These are phyloP conservation scores for Fusarium praegraminearum DNA, from an alignment of 2,329 filamentous ascomycete species.

Conservation along the genomic window DNA sequence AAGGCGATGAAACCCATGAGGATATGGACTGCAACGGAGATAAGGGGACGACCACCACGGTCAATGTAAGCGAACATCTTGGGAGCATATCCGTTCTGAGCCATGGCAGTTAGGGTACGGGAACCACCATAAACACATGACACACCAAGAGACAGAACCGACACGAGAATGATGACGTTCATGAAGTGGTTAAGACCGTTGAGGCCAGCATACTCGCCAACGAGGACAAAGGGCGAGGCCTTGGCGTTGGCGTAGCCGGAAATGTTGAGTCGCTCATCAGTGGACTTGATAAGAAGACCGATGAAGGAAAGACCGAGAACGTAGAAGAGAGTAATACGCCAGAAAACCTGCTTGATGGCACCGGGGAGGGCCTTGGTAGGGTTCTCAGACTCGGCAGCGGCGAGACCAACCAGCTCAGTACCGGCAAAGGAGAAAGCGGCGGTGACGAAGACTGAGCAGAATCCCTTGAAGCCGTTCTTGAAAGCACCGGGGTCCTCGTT, in stretches of 20 bases:
- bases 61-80: constrained; percentile 67
- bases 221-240: constrained; percentile 65
- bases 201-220: constrained; percentile 63
- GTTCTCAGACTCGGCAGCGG: constrained; percentile 75
- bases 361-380: constrained; percentile 78
- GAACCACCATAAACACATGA: constrained; percentile 67
- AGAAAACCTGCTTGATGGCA: constrained; percentile 80
- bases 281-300: constrained; percentile 60
- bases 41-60: constrained; percentile 63
- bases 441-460: constrained; percentile 77
- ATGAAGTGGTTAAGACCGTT: constrained; percentile 63
- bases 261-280: constrained; percentile 57
- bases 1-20: constrained; percentile 63
- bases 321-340: constrained; percentile 65
- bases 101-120: constrained; percentile 66
- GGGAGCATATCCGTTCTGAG: constrained; percentile 67
- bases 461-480: constrained; percentile 77
- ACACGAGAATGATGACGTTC: constrained; percentile 66
- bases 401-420: constrained; percentile 76
- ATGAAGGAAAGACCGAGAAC: constrained; percentile 63
- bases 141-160: constrained; percentile 66
- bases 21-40: constrained; percentile 59
- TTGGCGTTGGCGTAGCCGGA: constrained; percentile 45
- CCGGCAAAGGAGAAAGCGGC: constrained; percentile 78
- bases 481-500: constrained; percentile 61